Base-by-base conservation (phyloP, 495 filamentous ascomycete species). In the Annulohypoxylon stygium region DNA sequence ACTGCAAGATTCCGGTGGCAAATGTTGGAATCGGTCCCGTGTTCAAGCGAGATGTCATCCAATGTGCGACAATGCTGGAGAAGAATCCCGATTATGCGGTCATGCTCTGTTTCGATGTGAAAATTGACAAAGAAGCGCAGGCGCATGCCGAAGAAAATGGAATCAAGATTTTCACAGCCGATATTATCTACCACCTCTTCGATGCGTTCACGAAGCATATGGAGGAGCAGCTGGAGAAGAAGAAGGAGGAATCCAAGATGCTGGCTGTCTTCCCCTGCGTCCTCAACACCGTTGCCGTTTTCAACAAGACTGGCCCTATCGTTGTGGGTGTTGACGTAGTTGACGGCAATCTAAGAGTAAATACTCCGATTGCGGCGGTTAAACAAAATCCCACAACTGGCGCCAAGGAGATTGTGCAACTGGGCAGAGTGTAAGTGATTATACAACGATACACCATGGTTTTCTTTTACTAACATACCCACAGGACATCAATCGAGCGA, bases 71-170 rank as follows among this genome's bases (percentile, higher is more conserved):
- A 61, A 99, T 99, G 97, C 84, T 98, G 67, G 97, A 99, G 84
- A 98, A 98, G 82, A 89, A 90, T 50, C 94, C 93, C 75, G 96
- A 99, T 79, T 97, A 90, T 69, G 97, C 97, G 25, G 94, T 98
- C 80, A 99, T 99, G 97, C 91, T 99, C 18, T 98, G 97, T 80
- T 99, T 99, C 86, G 97, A 99, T 78, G 97, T 99, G 80, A 97
- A 97, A 85, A 92, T 99, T 23, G 97, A 99, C 82, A 98, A 97
- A 81, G 97, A 99, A 76, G 97, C 97, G 1, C 88, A 91, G 75
- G 87, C 87, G 12, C 97, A 98, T 74, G 97, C 97, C 45, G 93
- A 97, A 9, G 94, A 98, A 61, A 89, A 97, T 43, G 95, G 95
- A 34, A 93, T 99, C 79, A 99, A 97, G 87, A 93, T 99, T 77